These are phyloP conservation scores for Botryobasidium botryosum DNA, from an alignment of 768 basidiomycete species.

Conservation along the genomic window DNA sequence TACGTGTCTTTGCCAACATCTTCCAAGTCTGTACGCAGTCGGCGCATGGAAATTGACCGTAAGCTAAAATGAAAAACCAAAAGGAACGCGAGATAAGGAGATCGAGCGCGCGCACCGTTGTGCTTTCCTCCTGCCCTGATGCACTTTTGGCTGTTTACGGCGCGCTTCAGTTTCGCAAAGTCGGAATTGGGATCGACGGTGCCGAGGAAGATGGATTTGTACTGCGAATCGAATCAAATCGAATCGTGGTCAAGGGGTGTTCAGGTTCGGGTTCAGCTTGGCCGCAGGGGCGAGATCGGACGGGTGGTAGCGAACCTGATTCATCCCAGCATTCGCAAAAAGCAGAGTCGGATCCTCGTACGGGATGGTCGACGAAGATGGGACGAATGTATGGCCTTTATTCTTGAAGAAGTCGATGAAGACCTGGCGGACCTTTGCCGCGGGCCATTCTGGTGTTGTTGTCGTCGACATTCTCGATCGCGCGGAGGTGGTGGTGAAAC, in stretches of 20 bases:
- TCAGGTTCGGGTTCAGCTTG: too few species aligned
- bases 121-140: conserved; percentile 98
- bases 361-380: conserved; percentile 83
- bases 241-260: too few species aligned
- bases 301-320: conserved; percentile 78
- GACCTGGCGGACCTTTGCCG: conserved; percentile 65
- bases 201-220: conserved; percentile 98
- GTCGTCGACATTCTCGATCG: not conserved
- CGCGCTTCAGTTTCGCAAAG: conserved; percentile 81
- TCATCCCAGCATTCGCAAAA: conserved; percentile 98
- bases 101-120: conserved; percentile 42
- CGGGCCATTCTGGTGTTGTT: conserved; percentile 38
- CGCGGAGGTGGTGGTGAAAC: not conserved
- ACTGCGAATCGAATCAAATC: too few species aligned
- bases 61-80: not conserved
- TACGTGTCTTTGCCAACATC: conserved; percentile 98
- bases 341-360: conserved; percentile 96
- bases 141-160: conserved; percentile 95
- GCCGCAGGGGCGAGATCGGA: conserved; percentile 71
- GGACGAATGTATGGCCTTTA: conserved; percentile 73
- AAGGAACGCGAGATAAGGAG: conserved; percentile 2
- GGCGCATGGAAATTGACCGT: not conserved
- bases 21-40: conserved; percentile 55
- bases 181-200: conserved; percentile 90
- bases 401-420: conserved; percentile 81